Evolutionary conservation across 192 early-diverging fungal genomes (phyloP).

Genomic region (Coemansia sp.): DNA sequence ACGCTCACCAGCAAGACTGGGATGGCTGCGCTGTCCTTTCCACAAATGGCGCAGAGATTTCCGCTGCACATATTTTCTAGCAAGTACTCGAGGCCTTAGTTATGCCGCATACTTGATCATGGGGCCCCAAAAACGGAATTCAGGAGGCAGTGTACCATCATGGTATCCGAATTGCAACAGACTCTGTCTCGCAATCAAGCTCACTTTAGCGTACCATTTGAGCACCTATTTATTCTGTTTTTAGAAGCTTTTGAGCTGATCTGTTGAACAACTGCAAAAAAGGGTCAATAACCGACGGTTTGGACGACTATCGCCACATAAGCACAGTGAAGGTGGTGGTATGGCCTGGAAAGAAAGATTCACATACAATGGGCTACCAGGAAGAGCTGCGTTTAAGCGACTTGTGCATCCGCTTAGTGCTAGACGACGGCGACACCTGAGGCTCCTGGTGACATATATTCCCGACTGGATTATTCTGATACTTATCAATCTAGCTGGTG

Average conservation of each 20-base stretch:
- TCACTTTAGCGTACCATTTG: neutral
- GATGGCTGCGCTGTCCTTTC: neutral
- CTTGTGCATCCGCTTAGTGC: slow-evolving; percentile 19
- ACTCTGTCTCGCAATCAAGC: neutral
- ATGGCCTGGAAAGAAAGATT: neutral
- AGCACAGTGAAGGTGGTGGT: neutral
- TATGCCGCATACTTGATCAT: neutral
- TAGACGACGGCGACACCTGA: slow-evolving; percentile 29
- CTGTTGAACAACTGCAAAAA: neutral
- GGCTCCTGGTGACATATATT: slow-evolving; percentile 38
- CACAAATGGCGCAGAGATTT: neutral
- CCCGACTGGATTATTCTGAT: slow-evolving; percentile 60
- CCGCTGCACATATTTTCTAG: neutral
- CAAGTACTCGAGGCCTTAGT: too few relatives aligned
- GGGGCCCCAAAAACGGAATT: neutral
- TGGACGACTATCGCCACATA: neutral
- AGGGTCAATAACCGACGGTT: neutral
- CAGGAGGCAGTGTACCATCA: neutral
- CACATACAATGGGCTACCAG: slow-evolving; percentile 12
- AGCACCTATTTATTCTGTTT: neutral
- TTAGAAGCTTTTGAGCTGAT: neutral
- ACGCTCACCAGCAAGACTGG: neutral
- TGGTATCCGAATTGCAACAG: neutral
- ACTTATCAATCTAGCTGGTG: slow-evolving; percentile 59
- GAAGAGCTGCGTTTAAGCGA: slow-evolving; percentile 15